phyloP scores from a whole-genome alignment of 2,329 filamentous ascomycete species.

The Aureobasidium sp. region DNA sequence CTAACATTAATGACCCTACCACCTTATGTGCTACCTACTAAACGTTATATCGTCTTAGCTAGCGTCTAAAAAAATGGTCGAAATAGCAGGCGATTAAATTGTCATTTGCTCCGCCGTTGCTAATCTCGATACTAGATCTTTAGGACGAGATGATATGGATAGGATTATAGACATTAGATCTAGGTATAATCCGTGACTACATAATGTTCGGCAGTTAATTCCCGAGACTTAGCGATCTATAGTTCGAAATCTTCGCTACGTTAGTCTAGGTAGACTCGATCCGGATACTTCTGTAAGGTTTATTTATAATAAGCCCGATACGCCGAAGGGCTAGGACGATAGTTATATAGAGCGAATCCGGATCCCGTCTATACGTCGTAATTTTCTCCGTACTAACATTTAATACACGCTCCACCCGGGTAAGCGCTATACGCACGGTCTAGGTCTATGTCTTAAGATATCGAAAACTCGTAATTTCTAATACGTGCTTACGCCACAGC shows the following conservation, averaged over 20 bases:
- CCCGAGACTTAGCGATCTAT: not conserved
- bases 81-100: no score
- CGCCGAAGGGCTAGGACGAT: not conserved
- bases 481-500: no score
- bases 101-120: not conserved
- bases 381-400: not conserved
- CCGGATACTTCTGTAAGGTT: not conserved
- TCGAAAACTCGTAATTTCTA: no score
- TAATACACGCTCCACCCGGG: not conserved
- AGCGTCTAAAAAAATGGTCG: not conserved
- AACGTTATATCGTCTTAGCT: not conserved
- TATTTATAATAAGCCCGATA: not conserved
- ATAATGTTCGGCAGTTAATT: not conserved
- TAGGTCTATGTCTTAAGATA: no score
- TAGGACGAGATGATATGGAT: not conserved
- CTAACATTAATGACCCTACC: not conserved
- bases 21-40: not conserved
- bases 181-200: not conserved
- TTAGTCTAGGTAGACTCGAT: not conserved
- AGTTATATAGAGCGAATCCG: not conserved
- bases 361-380: not conserved
- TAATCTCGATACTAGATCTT: not conserved
- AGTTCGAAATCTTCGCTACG: not conserved
- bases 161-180: not conserved
- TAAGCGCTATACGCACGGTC: not conserved